Evolutionary conservation across 805 yeast species (phyloP).

Genomic region (Candida glaebosa): DNA sequence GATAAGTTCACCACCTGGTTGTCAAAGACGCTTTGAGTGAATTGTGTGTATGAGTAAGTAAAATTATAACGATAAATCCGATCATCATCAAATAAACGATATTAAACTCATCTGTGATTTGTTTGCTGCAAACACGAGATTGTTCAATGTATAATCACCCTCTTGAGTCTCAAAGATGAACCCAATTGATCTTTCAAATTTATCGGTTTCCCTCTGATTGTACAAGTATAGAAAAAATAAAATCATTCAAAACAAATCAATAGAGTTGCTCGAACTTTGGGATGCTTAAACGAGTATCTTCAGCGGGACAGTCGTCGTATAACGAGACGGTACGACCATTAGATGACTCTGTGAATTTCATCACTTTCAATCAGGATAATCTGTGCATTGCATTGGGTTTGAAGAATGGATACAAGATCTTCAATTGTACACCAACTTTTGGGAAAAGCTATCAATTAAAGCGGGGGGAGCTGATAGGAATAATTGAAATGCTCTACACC

Average conservation of each 20-base stretch:
- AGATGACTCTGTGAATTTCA: constrained; percentile 32
- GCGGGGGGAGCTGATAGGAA: constrained; percentile 53
- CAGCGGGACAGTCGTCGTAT: constrained; percentile 2
- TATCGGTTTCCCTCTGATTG: too few relatives aligned
- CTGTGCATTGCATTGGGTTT: constrained; percentile 76
- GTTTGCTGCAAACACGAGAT: too few relatives aligned
- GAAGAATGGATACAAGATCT: constrained; percentile 63
- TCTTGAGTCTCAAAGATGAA: too few relatives aligned
- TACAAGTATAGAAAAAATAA: too few relatives aligned
- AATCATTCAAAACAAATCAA: too few relatives aligned
- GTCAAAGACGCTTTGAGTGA: constrained; percentile 10
- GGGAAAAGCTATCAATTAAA: constrained; percentile 30
- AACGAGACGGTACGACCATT: constrained; percentile 1
- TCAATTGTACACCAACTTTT: constrained; percentile 60
- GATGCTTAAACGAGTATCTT: constrained; percentile 5
- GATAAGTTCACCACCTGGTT: constrained; percentile 31
- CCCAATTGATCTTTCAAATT: too few relatives aligned
- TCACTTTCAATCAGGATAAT: constrained; percentile 82
- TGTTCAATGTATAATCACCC: too few relatives aligned
- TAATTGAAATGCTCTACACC: constrained; percentile 86
- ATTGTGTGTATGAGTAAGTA: too few relatives aligned
- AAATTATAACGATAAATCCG: too few relatives aligned
- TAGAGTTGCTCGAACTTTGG: neutral
- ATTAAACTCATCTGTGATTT: too few relatives aligned
- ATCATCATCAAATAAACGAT: too few relatives aligned